Conservation (phyloP, 2,329 filamentous ascomycete genomes). For the Macrophomina tecta region DNA sequence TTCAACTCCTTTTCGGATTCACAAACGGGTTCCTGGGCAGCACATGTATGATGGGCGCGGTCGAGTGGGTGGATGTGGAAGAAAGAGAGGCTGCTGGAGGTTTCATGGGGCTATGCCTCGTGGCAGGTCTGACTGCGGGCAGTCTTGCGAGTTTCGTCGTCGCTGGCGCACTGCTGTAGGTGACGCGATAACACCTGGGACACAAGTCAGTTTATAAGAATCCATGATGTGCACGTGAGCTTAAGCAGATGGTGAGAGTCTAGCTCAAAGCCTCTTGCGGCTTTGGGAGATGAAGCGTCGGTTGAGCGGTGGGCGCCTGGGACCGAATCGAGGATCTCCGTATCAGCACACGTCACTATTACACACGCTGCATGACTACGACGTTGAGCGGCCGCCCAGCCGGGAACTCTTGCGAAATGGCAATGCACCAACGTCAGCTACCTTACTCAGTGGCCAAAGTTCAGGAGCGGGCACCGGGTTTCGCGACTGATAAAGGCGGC, state of each 20-base stretch:
- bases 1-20: slow-evolving; percentile 83
- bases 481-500: too few relatives aligned
- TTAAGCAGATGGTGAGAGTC: neutral
- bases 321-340: too few relatives aligned
- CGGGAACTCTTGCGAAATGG: too few relatives aligned
- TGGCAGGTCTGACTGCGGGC: slow-evolving; percentile 80
- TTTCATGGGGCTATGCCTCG: slow-evolving; percentile 93
- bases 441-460: too few relatives aligned
- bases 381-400: too few relatives aligned
- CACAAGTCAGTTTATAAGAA: neutral
- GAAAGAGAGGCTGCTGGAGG: slow-evolving; percentile 89
- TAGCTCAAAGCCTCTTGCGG: too few relatives aligned
- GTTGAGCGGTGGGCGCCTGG: too few relatives aligned
- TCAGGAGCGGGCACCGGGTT: too few relatives aligned
- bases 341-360: too few relatives aligned
- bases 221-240: neutral
- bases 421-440: too few relatives aligned
- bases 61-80: slow-evolving; percentile 77
- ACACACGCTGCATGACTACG: too few relatives aligned
- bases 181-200: neutral
- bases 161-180: slow-evolving; percentile 42
- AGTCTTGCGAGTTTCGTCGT: slow-evolving; percentile 87
- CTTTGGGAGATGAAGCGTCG: too few relatives aligned
- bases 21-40: slow-evolving; percentile 88
- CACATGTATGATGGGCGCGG: slow-evolving; percentile 89